Percentiles rank a stretch among this genome's conserved stretches.
These are phyloP conservation scores for Lyophyllum semitale DNA, from an alignment of 768 basidiomycete genomes.

Conservation along the genomic window DNA sequence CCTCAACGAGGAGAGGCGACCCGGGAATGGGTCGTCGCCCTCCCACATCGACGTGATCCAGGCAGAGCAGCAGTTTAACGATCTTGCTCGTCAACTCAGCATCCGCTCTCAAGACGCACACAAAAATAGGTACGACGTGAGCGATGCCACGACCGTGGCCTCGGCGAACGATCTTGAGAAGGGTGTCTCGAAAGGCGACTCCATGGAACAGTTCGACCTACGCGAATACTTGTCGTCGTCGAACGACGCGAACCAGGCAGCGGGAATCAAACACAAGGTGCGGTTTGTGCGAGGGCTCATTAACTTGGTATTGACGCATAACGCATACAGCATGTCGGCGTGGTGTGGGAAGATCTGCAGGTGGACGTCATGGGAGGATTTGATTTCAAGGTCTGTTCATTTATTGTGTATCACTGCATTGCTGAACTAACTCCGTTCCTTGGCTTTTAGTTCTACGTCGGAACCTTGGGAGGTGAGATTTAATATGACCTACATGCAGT, in stretches of 20 bases:
- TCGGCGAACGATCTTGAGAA: conserved; percentile 48
- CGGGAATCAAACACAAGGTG: conserved; percentile 70
- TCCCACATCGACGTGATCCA: conserved; percentile 48
- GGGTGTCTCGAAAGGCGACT: conserved; percentile 25
- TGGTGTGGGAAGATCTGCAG: conserved; percentile 71
- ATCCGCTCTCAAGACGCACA: conserved; percentile 24
- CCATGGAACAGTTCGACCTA: conserved; percentile 54
- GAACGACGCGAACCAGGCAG: conserved; percentile 63
- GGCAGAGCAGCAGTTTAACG: conserved; percentile 57
- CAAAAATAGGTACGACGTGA: conserved; percentile 23
- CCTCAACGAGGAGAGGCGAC: conserved; percentile 24
- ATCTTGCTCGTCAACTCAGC: conserved; percentile 49
- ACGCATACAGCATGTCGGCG: conserved; percentile 58
- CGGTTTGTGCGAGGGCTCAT: conserved; percentile 4
- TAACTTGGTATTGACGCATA: not conserved
- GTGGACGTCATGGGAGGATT: conserved; percentile 60
- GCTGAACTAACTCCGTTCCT: not conserved
- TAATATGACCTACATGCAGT: not conserved
- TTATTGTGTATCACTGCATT: not conserved
- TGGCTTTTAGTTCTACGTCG: conserved; percentile 50
- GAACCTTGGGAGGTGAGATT: conserved; percentile 59
- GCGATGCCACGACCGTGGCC: conserved; percentile 29
- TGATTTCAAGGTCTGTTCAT: conserved; percentile 51
- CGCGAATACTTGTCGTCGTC: conserved; percentile 67
- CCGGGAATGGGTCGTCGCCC: conserved; percentile 9